A percentile compares a stretch with the other conserved stretches of the same genome.
phyloP scores from a whole-genome alignment of 108 stramenopile species.

The Licmophora abbreviata region DNA sequence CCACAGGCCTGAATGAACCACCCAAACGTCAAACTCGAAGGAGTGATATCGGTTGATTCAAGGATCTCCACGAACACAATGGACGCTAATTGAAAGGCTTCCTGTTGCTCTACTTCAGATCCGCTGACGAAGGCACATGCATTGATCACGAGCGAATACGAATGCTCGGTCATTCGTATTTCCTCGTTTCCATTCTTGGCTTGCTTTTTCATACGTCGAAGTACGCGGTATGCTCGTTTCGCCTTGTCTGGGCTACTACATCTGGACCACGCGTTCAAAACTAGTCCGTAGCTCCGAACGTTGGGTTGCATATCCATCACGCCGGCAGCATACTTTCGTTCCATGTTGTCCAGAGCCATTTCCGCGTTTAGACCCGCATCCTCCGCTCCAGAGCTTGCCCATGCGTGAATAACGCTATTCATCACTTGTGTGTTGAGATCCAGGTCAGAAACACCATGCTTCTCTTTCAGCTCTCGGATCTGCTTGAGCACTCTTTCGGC shows the following conservation, averaged over 20 bases:
- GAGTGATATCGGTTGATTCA: slow-evolving; percentile 13
- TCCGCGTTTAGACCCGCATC: slow-evolving; percentile 43
- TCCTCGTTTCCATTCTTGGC: slow-evolving; percentile 17
- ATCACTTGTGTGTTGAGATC: slow-evolving; percentile 45
- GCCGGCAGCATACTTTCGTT: slow-evolving; percentile 27
- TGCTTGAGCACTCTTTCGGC: slow-evolving; percentile 42
- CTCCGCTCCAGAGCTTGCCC: slow-evolving; percentile 38
- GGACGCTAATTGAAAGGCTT: slow-evolving; percentile 55
- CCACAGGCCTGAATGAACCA: slow-evolving; percentile 71
- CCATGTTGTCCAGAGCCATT: slow-evolving; percentile 31
- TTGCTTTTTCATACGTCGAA: slow-evolving; percentile 30
- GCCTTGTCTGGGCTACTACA: slow-evolving; percentile 37
- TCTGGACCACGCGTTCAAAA: slow-evolving; percentile 46
- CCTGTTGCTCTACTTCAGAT: slow-evolving; percentile 26
- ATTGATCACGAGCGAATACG: slow-evolving; percentile 49
- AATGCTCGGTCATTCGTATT: slow-evolving; percentile 27
- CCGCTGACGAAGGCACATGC: slow-evolving; percentile 52
- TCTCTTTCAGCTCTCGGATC: slow-evolving; percentile 31
- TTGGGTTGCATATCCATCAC: slow-evolving; percentile 32
- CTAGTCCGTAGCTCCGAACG: slow-evolving; percentile 25
- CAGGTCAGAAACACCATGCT: slow-evolving; percentile 22
- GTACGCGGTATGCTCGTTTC: slow-evolving; percentile 25
- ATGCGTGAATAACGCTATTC: slow-evolving; percentile 47
- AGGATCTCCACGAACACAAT: slow-evolving; percentile 34
- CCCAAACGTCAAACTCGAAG: slow-evolving; percentile 41